Conservation (phyloP, 768 basidiomycete species). For the Rhodotorula paludigena region DNA sequence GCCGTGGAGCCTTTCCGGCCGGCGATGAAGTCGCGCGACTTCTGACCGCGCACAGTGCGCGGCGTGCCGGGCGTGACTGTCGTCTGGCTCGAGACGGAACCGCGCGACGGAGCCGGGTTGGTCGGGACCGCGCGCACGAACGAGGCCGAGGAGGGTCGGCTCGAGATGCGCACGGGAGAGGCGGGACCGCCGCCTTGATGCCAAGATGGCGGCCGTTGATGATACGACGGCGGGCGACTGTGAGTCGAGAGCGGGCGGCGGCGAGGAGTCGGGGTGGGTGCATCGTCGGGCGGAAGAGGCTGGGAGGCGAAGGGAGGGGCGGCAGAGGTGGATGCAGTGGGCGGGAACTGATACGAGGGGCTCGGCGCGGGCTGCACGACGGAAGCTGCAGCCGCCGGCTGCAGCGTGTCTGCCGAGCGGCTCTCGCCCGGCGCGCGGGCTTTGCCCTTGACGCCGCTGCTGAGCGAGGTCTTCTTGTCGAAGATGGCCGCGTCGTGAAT, state of each 20-base stretch:
- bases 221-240: not conserved
- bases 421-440: not conserved
- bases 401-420: not conserved
- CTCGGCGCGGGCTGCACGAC: not conserved
- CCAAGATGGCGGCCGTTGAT: not conserved
- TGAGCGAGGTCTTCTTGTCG: not conserved
- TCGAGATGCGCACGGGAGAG: conserved; percentile 12
- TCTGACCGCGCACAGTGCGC: not conserved
- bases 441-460: conserved; percentile 6
- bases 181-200: not conserved
- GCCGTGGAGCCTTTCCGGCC: conserved; percentile 1
- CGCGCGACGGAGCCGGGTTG: conserved; percentile 7
- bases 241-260: no score
- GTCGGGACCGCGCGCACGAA: conserved; percentile 22
- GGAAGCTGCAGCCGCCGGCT: not conserved
- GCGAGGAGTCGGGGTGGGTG: not conserved
- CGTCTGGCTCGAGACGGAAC: conserved; percentile 3
- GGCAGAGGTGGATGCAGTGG: not conserved
- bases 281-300: conserved; percentile 10
- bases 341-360: conserved; percentile 1
- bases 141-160: not conserved
- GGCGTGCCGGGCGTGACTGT: not conserved
- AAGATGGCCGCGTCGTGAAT: conserved; percentile 9
- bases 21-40: conserved; percentile 22
- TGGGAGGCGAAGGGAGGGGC: not conserved